These are phyloP conservation scores for Nicotiana undulata DNA, from an alignment of 257 asterid genomes.

Conservation along the genomic window DNA sequence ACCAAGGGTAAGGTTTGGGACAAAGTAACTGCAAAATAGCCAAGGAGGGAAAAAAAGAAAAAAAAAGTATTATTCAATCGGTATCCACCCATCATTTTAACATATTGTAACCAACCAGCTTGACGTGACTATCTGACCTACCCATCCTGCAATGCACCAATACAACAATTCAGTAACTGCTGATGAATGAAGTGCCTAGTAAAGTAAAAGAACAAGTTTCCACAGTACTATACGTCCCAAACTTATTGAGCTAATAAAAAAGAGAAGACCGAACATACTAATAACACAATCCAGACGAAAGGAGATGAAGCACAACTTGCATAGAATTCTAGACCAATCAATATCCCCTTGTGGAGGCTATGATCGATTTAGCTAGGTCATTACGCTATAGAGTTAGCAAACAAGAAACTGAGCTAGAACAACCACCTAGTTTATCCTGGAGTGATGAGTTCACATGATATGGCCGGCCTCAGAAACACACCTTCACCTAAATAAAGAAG, in stretches of 20 bases:
- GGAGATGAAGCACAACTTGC: neutral
- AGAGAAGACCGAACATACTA: neutral
- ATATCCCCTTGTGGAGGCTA: neutral
- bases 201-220: neutral
- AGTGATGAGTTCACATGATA: neutral
- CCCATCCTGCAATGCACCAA: constrained; percentile 79
- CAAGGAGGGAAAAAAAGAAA: neutral
- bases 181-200: neutral
- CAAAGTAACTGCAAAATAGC: constrained; percentile 61
- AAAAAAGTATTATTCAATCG: neutral
- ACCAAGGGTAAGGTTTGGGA: constrained; percentile 88
- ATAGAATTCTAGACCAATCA: neutral
- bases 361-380: neutral
- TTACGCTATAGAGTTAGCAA: neutral
- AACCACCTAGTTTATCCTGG: neutral
- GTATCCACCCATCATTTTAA: constrained; percentile 11
- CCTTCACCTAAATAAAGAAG: neutral
- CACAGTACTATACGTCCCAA: neutral
- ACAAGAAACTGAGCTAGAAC: neutral
- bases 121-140: constrained; percentile 38
- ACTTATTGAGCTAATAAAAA: neutral
- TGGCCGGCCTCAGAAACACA: neutral
- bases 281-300: neutral
- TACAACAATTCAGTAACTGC: constrained; percentile 1
- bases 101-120: constrained; percentile 1